Percentiles rank a stretch among this genome's conserved stretches.
Evolutionary conservation across 208 protist species (phyloP).

Genomic region (Herpetomonas muscarum): DNA sequence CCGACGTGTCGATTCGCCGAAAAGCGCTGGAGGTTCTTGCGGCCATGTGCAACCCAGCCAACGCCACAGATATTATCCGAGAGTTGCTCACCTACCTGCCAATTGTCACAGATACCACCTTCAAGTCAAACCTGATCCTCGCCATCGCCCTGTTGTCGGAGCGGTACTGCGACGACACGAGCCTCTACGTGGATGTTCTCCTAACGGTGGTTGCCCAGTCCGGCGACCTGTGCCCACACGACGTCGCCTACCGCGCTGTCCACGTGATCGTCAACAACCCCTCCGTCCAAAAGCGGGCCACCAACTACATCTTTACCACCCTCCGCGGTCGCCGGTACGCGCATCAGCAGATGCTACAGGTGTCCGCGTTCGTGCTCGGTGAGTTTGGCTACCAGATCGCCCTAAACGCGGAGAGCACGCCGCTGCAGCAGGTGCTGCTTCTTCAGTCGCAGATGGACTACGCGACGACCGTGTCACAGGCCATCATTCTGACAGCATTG

Average conservation of each 20-base stretch:
- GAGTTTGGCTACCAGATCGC: slow-evolving; percentile 98
- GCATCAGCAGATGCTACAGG: slow-evolving; percentile 45
- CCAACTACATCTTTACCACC: slow-evolving; percentile 58
- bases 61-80: slow-evolving; percentile 88
- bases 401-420: slow-evolving; percentile 79
- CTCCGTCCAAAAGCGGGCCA: slow-evolving; percentile 96
- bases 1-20: slow-evolving; percentile 96
- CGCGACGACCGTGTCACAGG: slow-evolving; percentile 62
- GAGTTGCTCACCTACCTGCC: slow-evolving; percentile 93
- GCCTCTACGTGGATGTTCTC: slow-evolving; percentile 95
- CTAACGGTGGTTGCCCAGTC: slow-evolving; percentile 93
- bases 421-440: slow-evolving; percentile 78
- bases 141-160: slow-evolving; percentile 96
- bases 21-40: slow-evolving; percentile 98
- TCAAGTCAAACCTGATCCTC: slow-evolving; percentile 94
- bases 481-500: slow-evolving; percentile 92
- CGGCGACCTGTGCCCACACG: slow-evolving; percentile 94
- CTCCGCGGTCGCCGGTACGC: slow-evolving; percentile 36
- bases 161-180: slow-evolving; percentile 91
- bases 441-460: slow-evolving; percentile 79
- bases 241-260: slow-evolving; percentile 89
- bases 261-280: slow-evolving; percentile 96
- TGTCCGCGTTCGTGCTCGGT: slow-evolving; percentile 94
- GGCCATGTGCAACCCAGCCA: slow-evolving; percentile 94
- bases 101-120: slow-evolving; percentile 77